phyloP scores from a whole-genome alignment of 2,329 filamentous ascomycete genomes.

The Colletotrichum orbiculare region DNA sequence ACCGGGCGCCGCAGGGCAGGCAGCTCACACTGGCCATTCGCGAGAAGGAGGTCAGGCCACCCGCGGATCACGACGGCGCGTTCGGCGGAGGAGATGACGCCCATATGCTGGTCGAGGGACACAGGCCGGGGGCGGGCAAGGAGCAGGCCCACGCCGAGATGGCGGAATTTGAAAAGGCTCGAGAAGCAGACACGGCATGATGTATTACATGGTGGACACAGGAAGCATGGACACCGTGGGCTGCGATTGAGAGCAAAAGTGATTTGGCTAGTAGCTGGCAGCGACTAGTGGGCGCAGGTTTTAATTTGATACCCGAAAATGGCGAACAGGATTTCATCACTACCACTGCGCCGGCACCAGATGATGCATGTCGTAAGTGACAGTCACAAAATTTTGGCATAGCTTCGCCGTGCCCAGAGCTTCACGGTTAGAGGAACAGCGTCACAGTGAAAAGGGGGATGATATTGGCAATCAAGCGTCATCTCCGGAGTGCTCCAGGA shows the following conservation, averaged over 20 bases:
- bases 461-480: conserved; percentile 92
- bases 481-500: conserved; percentile 67
- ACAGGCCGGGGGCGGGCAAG: conserved; percentile 46
- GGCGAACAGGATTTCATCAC: not conserved
- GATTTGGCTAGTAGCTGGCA: not conserved
- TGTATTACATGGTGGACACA: not conserved
- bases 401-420: not conserved
- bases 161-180: conserved; percentile 23
- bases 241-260: not conserved
- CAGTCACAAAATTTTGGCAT: not conserved
- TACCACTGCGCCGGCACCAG: not conserved
- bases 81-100: conserved; percentile 44
- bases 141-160: conserved; percentile 45
- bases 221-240: not conserved
- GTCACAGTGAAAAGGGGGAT: conserved; percentile 43
- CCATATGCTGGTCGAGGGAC: conserved; percentile 63
- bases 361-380: not conserved
- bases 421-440: conserved; percentile 23
- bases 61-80: conserved; percentile 39
- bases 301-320: conserved; percentile 33
- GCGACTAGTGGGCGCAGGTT: not conserved
- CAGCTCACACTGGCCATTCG: conserved; percentile 61
- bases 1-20: conserved; percentile 38
- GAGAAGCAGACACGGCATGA: not conserved
- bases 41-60: conserved; percentile 59